Conservation (phyloP, 345 rosid species). For the Boechera divaricarpa region DNA sequence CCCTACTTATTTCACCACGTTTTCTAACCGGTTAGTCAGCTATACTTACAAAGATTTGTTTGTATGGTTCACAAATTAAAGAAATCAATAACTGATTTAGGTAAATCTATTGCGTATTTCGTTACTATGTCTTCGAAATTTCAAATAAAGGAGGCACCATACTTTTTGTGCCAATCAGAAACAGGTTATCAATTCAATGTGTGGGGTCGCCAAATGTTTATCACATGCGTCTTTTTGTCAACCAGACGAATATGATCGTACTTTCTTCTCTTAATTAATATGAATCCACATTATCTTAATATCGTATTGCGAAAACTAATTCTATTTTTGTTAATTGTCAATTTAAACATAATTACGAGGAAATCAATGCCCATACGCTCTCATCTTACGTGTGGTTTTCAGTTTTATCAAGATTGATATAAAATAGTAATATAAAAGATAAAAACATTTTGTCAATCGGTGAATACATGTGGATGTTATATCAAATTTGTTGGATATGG, state of each 20-base stretch:
- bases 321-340: background rate
- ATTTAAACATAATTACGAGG: slow-evolving; percentile 13
- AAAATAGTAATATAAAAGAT: too few relatives aligned
- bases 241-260: background rate
- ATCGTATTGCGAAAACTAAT: background rate
- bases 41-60: background rate
- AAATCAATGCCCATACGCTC: background rate
- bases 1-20: background rate
- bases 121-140: background rate
- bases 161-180: slow-evolving; percentile 42
- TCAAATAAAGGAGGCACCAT: slow-evolving; percentile 21
- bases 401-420: background rate
- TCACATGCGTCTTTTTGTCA: slow-evolving; percentile 22
- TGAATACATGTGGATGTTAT: background rate
- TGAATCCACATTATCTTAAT: background rate
- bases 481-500: background rate
- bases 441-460: background rate
- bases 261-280: slow-evolving; percentile 13
- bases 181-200: slow-evolving; percentile 40
- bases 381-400: slow-evolving; percentile 16
- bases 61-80: background rate
- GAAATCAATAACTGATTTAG: too few relatives aligned
- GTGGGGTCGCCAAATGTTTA: slow-evolving; percentile 32
- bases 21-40: background rate
- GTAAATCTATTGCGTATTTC: background rate